Conservation (phyloP, 2,329 filamentous ascomycete species). For the Mycosphaerella sp. region DNA sequence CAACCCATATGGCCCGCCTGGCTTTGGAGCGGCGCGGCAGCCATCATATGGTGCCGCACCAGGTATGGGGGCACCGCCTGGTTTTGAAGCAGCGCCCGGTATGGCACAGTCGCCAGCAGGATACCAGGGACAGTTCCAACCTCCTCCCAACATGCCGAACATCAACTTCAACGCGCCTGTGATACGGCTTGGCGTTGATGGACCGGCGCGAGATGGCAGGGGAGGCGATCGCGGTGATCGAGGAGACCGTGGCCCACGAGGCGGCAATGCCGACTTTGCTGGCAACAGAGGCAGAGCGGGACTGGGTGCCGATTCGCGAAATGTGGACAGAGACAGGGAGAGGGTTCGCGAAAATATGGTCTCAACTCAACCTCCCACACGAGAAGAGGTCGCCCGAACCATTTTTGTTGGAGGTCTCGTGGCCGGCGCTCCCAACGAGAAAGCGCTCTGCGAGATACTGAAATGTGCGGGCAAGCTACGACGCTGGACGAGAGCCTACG, state of each 20-base stretch:
- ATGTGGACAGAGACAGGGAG: constrained; percentile 48
- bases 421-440: constrained; percentile 67
- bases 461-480: constrained; percentile 66
- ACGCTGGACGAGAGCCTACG: constrained; percentile 74
- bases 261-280: constrained; percentile 36
- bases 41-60: constrained; percentile 56
- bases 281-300: constrained; percentile 42
- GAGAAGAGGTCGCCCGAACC: constrained; percentile 85
- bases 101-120: constrained; percentile 69
- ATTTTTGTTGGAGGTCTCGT: constrained; percentile 86
- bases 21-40: constrained; percentile 52
- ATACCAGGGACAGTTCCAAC: constrained; percentile 77
- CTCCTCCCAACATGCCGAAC: constrained; percentile 85
- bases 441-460: constrained; percentile 71
- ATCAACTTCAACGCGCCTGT: constrained; percentile 98
- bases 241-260: constrained; percentile 20
- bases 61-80: constrained; percentile 71
- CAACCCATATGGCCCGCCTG: constrained; percentile 38
- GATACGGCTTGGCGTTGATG: constrained; percentile 80
- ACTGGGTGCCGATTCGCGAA: constrained; percentile 45
- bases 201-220: constrained; percentile 51
- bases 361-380: constrained; percentile 66
- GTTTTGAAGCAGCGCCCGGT: constrained; percentile 70
- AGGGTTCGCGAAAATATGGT: constrained; percentile 30
- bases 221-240: constrained; percentile 40